Evolutionary conservation across 2,329 filamentous ascomycete species (phyloP).

Genomic region (Beauveria australis): DNA sequence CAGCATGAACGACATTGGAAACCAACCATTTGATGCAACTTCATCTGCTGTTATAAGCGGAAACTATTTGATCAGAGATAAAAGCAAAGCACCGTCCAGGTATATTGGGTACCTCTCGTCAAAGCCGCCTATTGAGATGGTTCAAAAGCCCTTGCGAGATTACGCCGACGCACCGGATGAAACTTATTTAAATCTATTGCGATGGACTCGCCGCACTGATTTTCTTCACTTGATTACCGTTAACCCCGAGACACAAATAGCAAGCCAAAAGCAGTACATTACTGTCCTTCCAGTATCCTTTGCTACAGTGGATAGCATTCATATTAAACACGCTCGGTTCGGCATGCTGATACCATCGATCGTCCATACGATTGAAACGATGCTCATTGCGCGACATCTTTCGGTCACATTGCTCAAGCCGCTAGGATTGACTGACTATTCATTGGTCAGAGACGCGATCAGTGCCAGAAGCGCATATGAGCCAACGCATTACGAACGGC

Average conservation of each 20-base stretch:
- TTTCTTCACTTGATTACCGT: slow-evolving; percentile 40
- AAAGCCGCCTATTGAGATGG: slow-evolving; percentile 34
- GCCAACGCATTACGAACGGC: slow-evolving; percentile 63
- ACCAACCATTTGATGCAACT: slow-evolving; percentile 18
- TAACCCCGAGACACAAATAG: slow-evolving; percentile 10
- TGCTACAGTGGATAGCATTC: slow-evolving; percentile 43
- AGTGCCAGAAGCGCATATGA: slow-evolving; percentile 55
- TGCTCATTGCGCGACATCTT: slow-evolving; percentile 55
- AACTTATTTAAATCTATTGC: slow-evolving; percentile 40
- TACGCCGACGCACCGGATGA: slow-evolving; percentile 35
- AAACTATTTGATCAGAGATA: slow-evolving; percentile 34
- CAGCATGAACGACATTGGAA: slow-evolving; percentile 24
- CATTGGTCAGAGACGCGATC: slow-evolving; percentile 60
- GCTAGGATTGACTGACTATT: slow-evolving; percentile 44
- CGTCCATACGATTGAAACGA: slow-evolving; percentile 57
- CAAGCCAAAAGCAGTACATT: slow-evolving; percentile 34
- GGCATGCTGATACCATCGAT: slow-evolving; percentile 65
- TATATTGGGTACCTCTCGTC: slow-evolving; percentile 32
- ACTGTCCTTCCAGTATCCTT: slow-evolving; percentile 36
- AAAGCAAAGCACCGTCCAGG: slow-evolving; percentile 27
- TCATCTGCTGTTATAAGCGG: slow-evolving; percentile 15
- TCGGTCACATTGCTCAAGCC: slow-evolving; percentile 25
- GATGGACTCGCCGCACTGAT: slow-evolving; percentile 48
- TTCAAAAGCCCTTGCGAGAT: slow-evolving; percentile 28
- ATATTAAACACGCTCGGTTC: slow-evolving; percentile 37